Evolutionary conservation across 257 asterid species (phyloP).

Genomic region (Capsicum chinense): DNA sequence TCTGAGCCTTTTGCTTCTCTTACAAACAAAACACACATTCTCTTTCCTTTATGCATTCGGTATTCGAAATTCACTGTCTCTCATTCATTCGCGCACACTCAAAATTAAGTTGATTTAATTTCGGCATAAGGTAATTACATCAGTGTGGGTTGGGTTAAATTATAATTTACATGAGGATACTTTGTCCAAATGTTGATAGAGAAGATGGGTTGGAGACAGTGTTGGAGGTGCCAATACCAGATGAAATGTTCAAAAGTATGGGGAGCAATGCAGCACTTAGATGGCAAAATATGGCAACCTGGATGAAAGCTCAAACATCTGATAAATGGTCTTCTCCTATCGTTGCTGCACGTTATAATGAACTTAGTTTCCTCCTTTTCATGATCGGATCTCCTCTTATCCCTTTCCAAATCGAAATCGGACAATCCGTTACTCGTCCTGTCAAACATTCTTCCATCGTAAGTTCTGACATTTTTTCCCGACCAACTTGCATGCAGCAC

Average conservation of each 20-base stretch:
- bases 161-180: constrained; percentile 61
- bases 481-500: background rate
- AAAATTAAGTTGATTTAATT: background rate
- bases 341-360: constrained; percentile 77
- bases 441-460: constrained; percentile 78
- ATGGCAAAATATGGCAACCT: constrained; percentile 94
- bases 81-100: background rate
- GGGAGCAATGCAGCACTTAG: constrained; percentile 70
- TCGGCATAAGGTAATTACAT: background rate
- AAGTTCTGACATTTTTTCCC: constrained; percentile 27
- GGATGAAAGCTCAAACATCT: constrained; percentile 90
- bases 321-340: constrained; percentile 89
- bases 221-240: constrained; percentile 90
- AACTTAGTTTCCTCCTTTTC: constrained; percentile 74
- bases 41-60: background rate
- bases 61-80: background rate
- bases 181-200: constrained; percentile 82
- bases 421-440: constrained; percentile 60
- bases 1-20: constrained; percentile 29
- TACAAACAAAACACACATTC: background rate
- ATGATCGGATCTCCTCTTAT: constrained; percentile 75
- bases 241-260: constrained; percentile 78
- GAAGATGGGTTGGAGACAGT: constrained; percentile 87
- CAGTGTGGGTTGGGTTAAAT: constrained; percentile 32
- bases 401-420: constrained; percentile 73